A percentile compares a stretch with the other conserved stretches of the same genome.
Conservation (phyloP, 192 early-diverging fungal species). For the Coemansia sp. region DNA sequence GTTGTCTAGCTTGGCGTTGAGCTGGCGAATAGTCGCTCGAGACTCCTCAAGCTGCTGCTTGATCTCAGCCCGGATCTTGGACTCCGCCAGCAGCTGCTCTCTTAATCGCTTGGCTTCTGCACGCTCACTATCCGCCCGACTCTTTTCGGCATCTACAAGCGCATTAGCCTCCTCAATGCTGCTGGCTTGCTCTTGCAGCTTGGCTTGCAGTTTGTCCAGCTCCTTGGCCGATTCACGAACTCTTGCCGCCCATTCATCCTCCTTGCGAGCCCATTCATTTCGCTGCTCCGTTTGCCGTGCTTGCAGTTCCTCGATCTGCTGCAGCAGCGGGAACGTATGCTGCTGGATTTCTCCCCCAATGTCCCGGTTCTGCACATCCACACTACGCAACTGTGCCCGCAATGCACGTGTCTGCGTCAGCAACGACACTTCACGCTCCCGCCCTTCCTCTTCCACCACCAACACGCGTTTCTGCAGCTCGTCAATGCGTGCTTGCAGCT, state of each 20-base stretch:
- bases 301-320: constrained; percentile 50
- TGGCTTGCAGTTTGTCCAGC: constrained; percentile 7
- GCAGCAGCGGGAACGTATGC: constrained; percentile 46
- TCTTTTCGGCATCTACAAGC: constrained; percentile 8
- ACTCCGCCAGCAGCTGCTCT: constrained; percentile 61
- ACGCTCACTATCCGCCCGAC: constrained; percentile 9
- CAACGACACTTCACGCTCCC: constrained; percentile 36
- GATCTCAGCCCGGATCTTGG: constrained; percentile 36
- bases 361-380: constrained; percentile 32
- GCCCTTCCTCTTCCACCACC: constrained; percentile 36
- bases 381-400: constrained; percentile 39
- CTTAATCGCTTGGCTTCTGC: constrained; percentile 53
- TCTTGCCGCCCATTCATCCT: constrained; percentile 21
- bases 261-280: constrained; percentile 27
- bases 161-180: constrained; percentile 6
- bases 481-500: constrained; percentile 43
- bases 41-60: constrained; percentile 46
- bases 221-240: constrained; percentile 17
- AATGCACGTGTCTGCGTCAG: constrained; percentile 35
- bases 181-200: constrained; percentile 14
- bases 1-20: constrained; percentile 20
- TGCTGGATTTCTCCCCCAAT: constrained; percentile 35
- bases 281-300: constrained; percentile 36
- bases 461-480: constrained; percentile 37
- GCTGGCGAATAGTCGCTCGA: constrained; percentile 18